Base-by-base conservation (phyloP, 2,329 filamentous ascomycete genomes). In the Podosphaera fusca region DNA sequence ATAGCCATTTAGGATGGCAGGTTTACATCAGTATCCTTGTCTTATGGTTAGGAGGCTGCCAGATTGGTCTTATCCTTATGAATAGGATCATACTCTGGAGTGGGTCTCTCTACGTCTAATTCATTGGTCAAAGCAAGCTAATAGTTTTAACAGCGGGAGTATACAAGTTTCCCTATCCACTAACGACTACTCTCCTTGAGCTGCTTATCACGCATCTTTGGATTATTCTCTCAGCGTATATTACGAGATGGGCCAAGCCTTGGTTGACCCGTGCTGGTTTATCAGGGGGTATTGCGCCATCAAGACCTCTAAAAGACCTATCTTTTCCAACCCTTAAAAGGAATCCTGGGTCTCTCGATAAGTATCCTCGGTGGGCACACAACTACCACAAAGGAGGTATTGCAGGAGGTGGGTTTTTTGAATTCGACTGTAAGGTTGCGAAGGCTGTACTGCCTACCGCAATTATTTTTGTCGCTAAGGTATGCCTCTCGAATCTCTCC, bases 341-440 rank as follows among this genome's bases (percentile, higher is more conserved):
- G 2, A 57, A 59, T 31, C 58, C 60, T 45, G 65, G 65, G 56
- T 62, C 60, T 49, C 57, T 64, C 53, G 62, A 62, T 45, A 62
- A 59, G 29, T 58, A 67, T 42, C 51, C 58, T 35, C 59, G 60
- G 34, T 59, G 62, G 63, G 71, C 60, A 59, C 61, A 64, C 47
- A 38, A 38, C 10, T 61, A 62, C 53, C 55, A 60, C 54, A 74
- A 60, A 56, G 72, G 73, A 3, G 73, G 74, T 14, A 75, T 75
- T 59, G 72, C 74, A 36, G 74, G 75, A n/a, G 75, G 74, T 21
- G 74, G 75, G 7, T 62, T 77, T 2, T 73, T 78, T 57, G 75
- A 76, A 59, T 75, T 77, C 56, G 73, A 77, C 57, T 67, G 66
- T 59, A 64, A 67, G 45, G 68, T 72, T n/a, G 74, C 70, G 0